A percentile compares a stretch with the other conserved stretches of the same genome.
These are phyloP conservation scores for Phytophthora fragariaefolia DNA, from an alignment of 352 stramenopile genomes.

Conservation along the genomic window DNA sequence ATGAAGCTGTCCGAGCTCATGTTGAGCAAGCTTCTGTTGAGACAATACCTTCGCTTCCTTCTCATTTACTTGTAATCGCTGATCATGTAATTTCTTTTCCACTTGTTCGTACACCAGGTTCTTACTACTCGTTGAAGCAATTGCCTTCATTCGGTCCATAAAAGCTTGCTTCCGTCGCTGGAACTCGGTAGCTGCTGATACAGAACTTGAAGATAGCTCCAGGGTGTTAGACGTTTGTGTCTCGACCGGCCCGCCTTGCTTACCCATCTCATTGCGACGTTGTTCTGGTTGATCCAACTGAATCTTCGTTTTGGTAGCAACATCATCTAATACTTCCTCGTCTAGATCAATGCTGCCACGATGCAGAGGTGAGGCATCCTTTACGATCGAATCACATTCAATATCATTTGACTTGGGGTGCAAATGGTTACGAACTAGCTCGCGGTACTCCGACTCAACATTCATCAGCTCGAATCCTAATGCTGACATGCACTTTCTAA, in stretches of 20 bases:
- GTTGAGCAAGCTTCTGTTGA: slow-evolving; percentile 27
- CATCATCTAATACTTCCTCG: slow-evolving; percentile 30
- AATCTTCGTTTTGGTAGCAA: slow-evolving; percentile 2
- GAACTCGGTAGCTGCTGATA: slow-evolving; percentile 59
- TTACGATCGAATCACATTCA: slow-evolving; percentile 16
- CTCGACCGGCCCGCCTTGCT: neutral
- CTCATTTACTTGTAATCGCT: slow-evolving; percentile 22
- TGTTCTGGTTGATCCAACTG: neutral
- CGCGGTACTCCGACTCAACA: slow-evolving; percentile 59
- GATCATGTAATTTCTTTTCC: slow-evolving; percentile 52
- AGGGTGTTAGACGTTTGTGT: neutral
- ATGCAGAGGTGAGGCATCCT: neutral
- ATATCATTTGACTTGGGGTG: slow-evolving; percentile 9
- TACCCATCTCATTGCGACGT: neutral
- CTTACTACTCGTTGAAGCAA: slow-evolving; percentile 66
- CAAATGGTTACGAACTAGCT: slow-evolving; percentile 37
- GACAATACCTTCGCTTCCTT: slow-evolving; percentile 1
- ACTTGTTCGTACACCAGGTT: slow-evolving; percentile 81
- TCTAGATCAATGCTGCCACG: slow-evolving; percentile 39
- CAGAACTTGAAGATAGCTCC: neutral
- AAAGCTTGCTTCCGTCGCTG: slow-evolving; percentile 76
- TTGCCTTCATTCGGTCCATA: slow-evolving; percentile 76
- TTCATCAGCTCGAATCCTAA: slow-evolving; percentile 79
- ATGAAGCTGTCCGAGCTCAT: slow-evolving; percentile 44
- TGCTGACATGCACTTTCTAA: slow-evolving; percentile 65